Evolutionary conservation across 2,329 filamentous ascomycete species (phyloP).

Genomic region (Fusarium devonianum): DNA sequence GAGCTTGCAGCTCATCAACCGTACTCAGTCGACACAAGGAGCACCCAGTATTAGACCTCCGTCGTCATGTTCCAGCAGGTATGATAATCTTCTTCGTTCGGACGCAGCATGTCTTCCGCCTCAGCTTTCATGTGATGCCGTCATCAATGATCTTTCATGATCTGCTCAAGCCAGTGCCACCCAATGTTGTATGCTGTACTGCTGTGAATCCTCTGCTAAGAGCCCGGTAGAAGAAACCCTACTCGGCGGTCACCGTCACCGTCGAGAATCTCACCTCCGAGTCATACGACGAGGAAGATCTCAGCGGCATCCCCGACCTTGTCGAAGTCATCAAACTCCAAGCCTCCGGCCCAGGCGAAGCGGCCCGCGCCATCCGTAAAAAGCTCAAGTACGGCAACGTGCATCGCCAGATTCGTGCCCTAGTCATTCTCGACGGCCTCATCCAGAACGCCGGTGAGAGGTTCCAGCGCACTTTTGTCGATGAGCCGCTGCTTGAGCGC

Average conservation of each 20-base stretch:
- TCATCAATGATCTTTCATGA: conserved; percentile 6
- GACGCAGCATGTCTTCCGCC: neutral
- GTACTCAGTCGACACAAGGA: neutral
- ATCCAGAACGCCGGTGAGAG: conserved; percentile 91
- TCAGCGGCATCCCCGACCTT: conserved; percentile 90
- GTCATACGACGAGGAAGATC: conserved; percentile 87
- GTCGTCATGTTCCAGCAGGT: conserved; percentile 45
- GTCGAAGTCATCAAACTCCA: conserved; percentile 95
- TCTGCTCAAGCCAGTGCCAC: conserved; percentile 22
- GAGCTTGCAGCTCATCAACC: conserved; percentile 1
- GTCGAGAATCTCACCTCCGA: conserved; percentile 92
- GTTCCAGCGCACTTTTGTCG: conserved; percentile 87
- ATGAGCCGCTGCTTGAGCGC: conserved; percentile 90
- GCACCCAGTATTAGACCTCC: neutral
- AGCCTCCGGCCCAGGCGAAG: conserved; percentile 83
- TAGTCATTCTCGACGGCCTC: conserved; percentile 88
- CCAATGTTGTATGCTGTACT: neutral
- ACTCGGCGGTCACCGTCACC: conserved; percentile 90
- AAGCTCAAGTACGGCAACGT: conserved; percentile 97
- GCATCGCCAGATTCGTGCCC: conserved; percentile 89
- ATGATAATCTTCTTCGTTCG: conserved; percentile 3
- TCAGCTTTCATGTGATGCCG: neutral
- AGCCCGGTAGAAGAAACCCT: conserved; percentile 69
- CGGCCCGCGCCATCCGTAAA: conserved; percentile 90
- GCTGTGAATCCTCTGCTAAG: neutral